Base-by-base conservation (phyloP, 2,329 filamentous ascomycete species). In the Monosporascus sp. region DNA sequence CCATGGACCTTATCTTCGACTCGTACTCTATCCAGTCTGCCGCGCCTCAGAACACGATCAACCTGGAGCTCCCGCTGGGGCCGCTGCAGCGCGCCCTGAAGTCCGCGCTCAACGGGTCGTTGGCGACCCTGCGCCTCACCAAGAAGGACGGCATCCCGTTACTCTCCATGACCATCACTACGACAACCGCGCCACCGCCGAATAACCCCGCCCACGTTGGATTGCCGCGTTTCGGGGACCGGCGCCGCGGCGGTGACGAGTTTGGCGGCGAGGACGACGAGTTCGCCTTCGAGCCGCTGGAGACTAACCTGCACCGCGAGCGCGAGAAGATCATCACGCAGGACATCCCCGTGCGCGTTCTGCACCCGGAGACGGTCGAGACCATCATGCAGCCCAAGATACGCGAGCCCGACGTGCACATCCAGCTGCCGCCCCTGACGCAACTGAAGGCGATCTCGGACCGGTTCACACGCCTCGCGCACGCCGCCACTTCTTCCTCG, bases 391-490 rank as follows among this genome's bases (percentile, higher is more conserved):
- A 99, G 73, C 94, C 94, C 15, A 85, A 86, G 55, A 90, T 92
- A 54, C 86, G 90, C 54, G 91, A 96, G 62, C 90, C 93, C 39
- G 94, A 97, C 64, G 92, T 97, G 3, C 89, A 97, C 71, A 96
- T 99, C 65, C 85, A 91, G 51, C 79, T 99, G 3, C 94, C 94
- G 0, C 87, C 90, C 5, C 75, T 99, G 5, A 77, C 91, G 43
- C 92, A 97, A 65, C 79, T 99, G 54, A 97, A 97, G 68, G 88
- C 87, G 58, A 94, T 99, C 57, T 96, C 90, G 4, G 94, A 99
- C 69, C 86, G 94, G 50, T 97, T 97, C 72, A 97, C 91, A 43
- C 93, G 89, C 65, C 82, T 97, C 3, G 90, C 89, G 3, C 72
- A 81, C 48, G 74, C 63, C n/a, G 55, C 63, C 6, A 61, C 65